These are phyloP conservation scores for Fusarium annulatum DNA, from an alignment of 2,329 filamentous ascomycete species.

Conservation along the genomic window DNA sequence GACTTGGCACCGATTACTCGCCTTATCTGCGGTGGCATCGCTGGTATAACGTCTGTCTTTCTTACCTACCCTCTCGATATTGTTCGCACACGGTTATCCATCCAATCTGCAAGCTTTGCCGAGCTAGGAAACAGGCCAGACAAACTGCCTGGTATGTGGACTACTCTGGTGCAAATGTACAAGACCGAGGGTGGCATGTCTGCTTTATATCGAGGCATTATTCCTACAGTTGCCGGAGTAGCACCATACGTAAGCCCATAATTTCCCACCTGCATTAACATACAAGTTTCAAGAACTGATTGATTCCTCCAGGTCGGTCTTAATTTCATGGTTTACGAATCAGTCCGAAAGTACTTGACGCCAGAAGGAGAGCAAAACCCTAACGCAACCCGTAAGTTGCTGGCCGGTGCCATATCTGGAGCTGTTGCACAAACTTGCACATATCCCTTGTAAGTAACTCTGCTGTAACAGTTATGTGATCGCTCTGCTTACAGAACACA, in stretches of 20 bases:
- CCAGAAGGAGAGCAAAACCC: conserved; percentile 89
- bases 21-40: conserved; percentile 88
- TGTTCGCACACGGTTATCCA: conserved; percentile 92
- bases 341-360: conserved; percentile 84
- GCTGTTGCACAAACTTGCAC: conserved; percentile 97
- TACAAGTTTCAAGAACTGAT: conserved; percentile 5
- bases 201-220: conserved; percentile 92
- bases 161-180: conserved; percentile 85
- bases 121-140: conserved; percentile 72
- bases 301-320: conserved; percentile 76
- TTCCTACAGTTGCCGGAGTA: conserved; percentile 94
- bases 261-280: not conserved
- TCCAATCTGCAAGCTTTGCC: conserved; percentile 96
- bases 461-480: conserved; percentile 31
- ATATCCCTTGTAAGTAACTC: conserved; percentile 85
- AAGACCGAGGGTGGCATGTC: conserved; percentile 85
- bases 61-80: conserved; percentile 98
- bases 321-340: conserved; percentile 99
- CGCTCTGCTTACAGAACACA: conserved; percentile 10
- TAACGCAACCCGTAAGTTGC: conserved; percentile 80
- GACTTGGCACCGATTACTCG: conserved; percentile 80
- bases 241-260: conserved; percentile 81
- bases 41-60: conserved; percentile 94
- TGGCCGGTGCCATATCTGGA: conserved; percentile 92
- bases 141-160: conserved; percentile 92